Conservation (phyloP, 1,284 basidiomycete species). For the Apiotrichum domesticum region DNA sequence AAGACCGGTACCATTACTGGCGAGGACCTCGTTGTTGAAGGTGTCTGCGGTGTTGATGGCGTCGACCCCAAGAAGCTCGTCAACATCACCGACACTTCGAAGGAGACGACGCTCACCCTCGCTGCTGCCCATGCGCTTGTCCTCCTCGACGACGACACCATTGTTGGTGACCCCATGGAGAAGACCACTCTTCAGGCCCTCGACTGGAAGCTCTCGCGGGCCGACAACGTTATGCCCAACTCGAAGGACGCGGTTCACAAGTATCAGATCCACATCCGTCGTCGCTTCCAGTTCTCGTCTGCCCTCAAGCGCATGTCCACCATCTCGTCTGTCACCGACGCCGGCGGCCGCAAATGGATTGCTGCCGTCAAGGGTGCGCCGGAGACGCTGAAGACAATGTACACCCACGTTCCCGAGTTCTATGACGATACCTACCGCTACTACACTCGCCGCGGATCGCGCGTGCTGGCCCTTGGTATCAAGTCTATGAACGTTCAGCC, state of each 20-base stretch:
- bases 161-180: constrained; percentile 99
- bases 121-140: constrained; percentile 95
- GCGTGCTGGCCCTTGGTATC: constrained; percentile 80
- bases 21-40: constrained; percentile 89
- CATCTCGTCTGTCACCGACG: constrained; percentile 59
- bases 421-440: constrained; percentile 92
- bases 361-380: constrained; percentile 87
- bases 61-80: constrained; percentile 62
- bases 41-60: constrained; percentile 71
- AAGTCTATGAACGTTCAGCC: constrained; percentile 69
- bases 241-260: constrained; percentile 55
- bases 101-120: constrained; percentile 78
- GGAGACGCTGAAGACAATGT: constrained; percentile 86
- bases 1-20: constrained; percentile 97
- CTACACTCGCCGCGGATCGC: constrained; percentile 82
- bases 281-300: constrained; percentile 93
- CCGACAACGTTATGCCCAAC: constrained; percentile 62
- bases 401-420: constrained; percentile 60
- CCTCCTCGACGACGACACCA: constrained; percentile 74
- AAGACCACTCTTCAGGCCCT: constrained; percentile 90
- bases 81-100: constrained; percentile 66
- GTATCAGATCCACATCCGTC: constrained; percentile 64
- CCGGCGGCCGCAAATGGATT: constrained; percentile 40
- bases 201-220: constrained; percentile 79
- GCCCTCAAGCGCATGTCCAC: constrained; percentile 95